phyloP scores from a whole-genome alignment of 805 yeast genomes.

The Wickerhamiella sorbophila region DNA sequence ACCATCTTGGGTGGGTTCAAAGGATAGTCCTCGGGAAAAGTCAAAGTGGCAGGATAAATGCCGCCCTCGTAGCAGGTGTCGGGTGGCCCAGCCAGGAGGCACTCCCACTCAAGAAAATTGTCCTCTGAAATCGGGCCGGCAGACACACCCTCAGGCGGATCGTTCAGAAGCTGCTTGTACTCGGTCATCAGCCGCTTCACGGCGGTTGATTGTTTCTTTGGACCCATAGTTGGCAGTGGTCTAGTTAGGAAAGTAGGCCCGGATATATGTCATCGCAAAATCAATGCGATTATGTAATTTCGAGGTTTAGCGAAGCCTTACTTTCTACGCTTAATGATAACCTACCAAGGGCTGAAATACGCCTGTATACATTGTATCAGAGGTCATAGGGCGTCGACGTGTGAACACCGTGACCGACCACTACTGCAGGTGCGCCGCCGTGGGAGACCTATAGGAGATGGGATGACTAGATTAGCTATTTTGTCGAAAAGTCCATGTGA shows the following conservation, averaged over 20 bases:
- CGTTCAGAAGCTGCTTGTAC: constrained; percentile 68
- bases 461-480: constrained; percentile 40
- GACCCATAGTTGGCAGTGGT: neutral
- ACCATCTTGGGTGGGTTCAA: constrained; percentile 64
- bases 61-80: constrained; percentile 82
- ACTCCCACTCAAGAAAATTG: constrained; percentile 69
- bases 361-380: constrained; percentile 47
- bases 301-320: too few species aligned
- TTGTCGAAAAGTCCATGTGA: neutral
- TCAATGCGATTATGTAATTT: too few species aligned
- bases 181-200: constrained; percentile 79
- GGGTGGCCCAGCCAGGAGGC: constrained; percentile 68
- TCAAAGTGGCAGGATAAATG: constrained; percentile 61
- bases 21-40: constrained; percentile 70
- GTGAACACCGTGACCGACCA: constrained; percentile 69
- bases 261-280: too few species aligned
- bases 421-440: constrained; percentile 77
- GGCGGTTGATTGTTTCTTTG: constrained; percentile 39
- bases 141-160: constrained; percentile 87
- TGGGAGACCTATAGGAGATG: constrained; percentile 65
- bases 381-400: constrained; percentile 82
- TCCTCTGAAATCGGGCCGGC: constrained; percentile 81
- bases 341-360: constrained; percentile 13
- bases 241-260: neutral
- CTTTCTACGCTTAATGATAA: too few species aligned